These are phyloP conservation scores for Phytophthora niederhauseri DNA, from an alignment of 352 stramenopile genomes.

Conservation along the genomic window DNA sequence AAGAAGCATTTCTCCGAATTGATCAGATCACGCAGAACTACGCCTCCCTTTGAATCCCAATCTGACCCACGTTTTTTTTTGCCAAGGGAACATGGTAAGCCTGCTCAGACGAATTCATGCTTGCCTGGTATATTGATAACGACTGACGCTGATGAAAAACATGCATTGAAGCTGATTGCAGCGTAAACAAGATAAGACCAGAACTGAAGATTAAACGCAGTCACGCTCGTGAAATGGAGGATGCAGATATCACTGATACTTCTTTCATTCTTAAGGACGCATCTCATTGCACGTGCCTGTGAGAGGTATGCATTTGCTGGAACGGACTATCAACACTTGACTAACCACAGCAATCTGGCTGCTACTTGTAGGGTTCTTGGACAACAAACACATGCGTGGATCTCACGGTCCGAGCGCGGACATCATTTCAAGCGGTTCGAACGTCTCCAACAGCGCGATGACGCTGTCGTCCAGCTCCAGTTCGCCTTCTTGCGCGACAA, in stretches of 20 bases:
- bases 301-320: constrained; percentile 29
- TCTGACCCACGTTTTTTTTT: neutral
- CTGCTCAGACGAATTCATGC: no score
- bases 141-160: neutral
- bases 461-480: constrained; percentile 41
- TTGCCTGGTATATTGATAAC: neutral
- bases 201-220: neutral
- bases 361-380: constrained; percentile 23
- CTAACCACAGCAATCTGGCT: constrained; percentile 30
- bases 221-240: neutral
- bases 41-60: constrained; percentile 22
- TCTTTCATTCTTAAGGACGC: constrained; percentile 39
- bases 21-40: constrained; percentile 83
- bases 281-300: constrained; percentile 35
- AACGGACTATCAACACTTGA: constrained; percentile 37
- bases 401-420: constrained; percentile 27
- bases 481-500: constrained; percentile 31
- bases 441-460: constrained; percentile 44
- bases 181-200: neutral
- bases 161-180: neutral
- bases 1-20: constrained; percentile 66
- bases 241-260: constrained; percentile 7
- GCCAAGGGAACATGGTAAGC: neutral
- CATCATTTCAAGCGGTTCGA: constrained; percentile 48
- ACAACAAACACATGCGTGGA: constrained; percentile 27